Evolutionary conservation across 208 protist species (phyloP), one percentile per base, ranked within the genome.

Genomic region (Trypanosoma brucei): DNA sequence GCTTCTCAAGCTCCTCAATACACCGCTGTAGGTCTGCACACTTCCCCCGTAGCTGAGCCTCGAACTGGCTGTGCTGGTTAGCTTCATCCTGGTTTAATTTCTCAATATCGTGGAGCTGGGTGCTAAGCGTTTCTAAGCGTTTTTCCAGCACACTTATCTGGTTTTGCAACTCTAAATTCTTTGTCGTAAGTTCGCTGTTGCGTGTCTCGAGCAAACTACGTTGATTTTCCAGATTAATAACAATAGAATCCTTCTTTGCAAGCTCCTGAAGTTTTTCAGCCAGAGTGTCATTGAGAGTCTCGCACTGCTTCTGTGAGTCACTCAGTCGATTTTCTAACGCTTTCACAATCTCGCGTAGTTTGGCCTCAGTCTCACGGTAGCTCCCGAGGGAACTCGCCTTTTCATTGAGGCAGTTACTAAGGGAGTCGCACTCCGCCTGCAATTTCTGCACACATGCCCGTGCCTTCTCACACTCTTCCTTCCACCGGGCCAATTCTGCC

Each of bases 11-110:
- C 48, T 70, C 51, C 2, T 61, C 61, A 1, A 78, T 62, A 34
- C 72, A 40, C 8, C 65, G 75, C 36, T 75, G 59, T 50, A 73
- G 33, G 42, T 82, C 64, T 1, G 55, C 65, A 55, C 57, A 64
- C 6, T 46, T 40, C 14, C 59, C 22, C 39, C 53, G 39, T 40
- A 66, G 37, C 36, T 45, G 52, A 11, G 3, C 14, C 31, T 59
- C 65, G 1, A 37, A 34, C 51, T 56, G 54, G 11, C 8, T 48
- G 3, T 50, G n/a, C 14, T 50, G 61, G 44, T 62, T 50, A 37
- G 36, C 44, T 13, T 69, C 60, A 40, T 48, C 51, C 45, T 60
- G 22, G 34, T 45, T 14, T 3, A 9, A 8, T 38, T 58, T 31
- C 31, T 44, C 7, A 31, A 42, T 51, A 50, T 42, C 46, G 39